A percentile compares a stretch with the other conserved stretches of the same genome.
Evolutionary conservation across 2,329 filamentous ascomycete genomes (phyloP).

Genomic region (Pseudogymnoascus sp.): DNA sequence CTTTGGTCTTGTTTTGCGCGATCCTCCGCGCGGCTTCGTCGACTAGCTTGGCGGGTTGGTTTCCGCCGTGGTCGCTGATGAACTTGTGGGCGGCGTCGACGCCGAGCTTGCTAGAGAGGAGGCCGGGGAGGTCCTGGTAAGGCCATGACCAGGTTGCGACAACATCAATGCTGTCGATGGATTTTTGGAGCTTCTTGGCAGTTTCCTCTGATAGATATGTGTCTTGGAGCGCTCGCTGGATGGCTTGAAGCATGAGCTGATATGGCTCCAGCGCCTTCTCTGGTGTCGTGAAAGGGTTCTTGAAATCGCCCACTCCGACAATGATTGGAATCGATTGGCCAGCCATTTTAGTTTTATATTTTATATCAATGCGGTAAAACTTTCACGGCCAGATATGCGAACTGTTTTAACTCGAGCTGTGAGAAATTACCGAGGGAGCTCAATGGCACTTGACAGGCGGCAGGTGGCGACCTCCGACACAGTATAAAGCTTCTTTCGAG

Average conservation of each 20-base stretch:
- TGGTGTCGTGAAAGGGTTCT: slow-evolving; percentile 44
- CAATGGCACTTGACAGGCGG: slow-evolving; percentile 3
- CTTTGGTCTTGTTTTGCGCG: slow-evolving; percentile 41
- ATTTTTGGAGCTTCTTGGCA: slow-evolving; percentile 31
- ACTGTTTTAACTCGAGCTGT: neutral
- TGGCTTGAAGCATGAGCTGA: slow-evolving; percentile 49
- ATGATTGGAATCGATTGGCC: slow-evolving; percentile 40
- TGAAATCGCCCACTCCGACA: slow-evolving; percentile 54
- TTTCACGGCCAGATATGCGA: neutral
- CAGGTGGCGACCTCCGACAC: neutral
- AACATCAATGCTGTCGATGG: slow-evolving; percentile 50
- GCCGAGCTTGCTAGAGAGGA: slow-evolving; percentile 42
- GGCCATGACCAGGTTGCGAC: slow-evolving; percentile 60
- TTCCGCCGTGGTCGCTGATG: slow-evolving; percentile 53
- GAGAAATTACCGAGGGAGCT: neutral
- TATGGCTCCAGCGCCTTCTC: slow-evolving; percentile 51
- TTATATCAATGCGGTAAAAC: neutral
- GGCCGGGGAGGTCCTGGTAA: slow-evolving; percentile 49
- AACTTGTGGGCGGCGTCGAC: slow-evolving; percentile 39
- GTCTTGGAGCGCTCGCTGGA: slow-evolving; percentile 44
- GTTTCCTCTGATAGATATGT: slow-evolving; percentile 29
- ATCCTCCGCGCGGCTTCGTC: slow-evolving; percentile 55
- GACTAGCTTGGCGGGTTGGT: slow-evolving; percentile 53
- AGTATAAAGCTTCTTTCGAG: neutral
- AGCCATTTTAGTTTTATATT: neutral